These are phyloP conservation scores for Wickerhamiella kurtzmanii DNA, from an alignment of 805 yeast genomes.

Conservation along the genomic window DNA sequence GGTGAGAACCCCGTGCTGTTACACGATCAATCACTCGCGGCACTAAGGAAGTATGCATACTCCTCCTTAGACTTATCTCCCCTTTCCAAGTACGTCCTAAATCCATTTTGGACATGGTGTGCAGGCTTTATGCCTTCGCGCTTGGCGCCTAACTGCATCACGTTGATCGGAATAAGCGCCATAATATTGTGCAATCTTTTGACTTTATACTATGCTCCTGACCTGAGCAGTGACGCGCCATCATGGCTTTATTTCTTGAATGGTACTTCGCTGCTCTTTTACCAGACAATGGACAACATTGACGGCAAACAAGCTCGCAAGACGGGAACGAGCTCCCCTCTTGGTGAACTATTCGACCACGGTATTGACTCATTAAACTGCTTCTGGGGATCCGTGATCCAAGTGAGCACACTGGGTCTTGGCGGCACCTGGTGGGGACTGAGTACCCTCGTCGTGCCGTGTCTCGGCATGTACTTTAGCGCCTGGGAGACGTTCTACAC, in stretches of 20 bases:
- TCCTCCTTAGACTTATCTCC: conserved; percentile 63
- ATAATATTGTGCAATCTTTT: conserved; percentile 46
- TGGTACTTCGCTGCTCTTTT: conserved; percentile 72
- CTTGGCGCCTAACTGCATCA: conserved; percentile 92
- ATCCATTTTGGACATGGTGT: conserved; percentile 75
- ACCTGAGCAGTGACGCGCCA: conserved; percentile 46
- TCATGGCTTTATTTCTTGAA: conserved; percentile 65
- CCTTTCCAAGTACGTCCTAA: conserved; percentile 60
- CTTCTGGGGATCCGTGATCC: conserved; percentile 59
- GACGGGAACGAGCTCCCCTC: conserved; percentile 87
- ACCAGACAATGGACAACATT: conserved; percentile 94
- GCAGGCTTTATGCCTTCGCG: conserved; percentile 69
- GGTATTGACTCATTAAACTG: conserved; percentile 69
- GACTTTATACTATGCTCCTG: conserved; percentile 62
- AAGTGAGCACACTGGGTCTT: conserved; percentile 59
- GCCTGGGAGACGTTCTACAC: conserved; percentile 96
- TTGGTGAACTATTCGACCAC: conserved; percentile 93
- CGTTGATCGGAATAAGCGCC: conserved; percentile 66
- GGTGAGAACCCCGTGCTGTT: conserved; percentile 16
- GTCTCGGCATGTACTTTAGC: conserved; percentile 42
- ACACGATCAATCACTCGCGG: conserved; percentile 16
- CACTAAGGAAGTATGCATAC: conserved; percentile 19
- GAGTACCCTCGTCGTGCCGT: conserved; percentile 31
- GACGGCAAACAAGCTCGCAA: conserved; percentile 94
- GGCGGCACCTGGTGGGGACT: conserved; percentile 49